Percentiles rank a stretch among this genome's conserved stretches.
Conservation (phyloP, 495 filamentous ascomycete genomes). For the Viridothelium virens region DNA sequence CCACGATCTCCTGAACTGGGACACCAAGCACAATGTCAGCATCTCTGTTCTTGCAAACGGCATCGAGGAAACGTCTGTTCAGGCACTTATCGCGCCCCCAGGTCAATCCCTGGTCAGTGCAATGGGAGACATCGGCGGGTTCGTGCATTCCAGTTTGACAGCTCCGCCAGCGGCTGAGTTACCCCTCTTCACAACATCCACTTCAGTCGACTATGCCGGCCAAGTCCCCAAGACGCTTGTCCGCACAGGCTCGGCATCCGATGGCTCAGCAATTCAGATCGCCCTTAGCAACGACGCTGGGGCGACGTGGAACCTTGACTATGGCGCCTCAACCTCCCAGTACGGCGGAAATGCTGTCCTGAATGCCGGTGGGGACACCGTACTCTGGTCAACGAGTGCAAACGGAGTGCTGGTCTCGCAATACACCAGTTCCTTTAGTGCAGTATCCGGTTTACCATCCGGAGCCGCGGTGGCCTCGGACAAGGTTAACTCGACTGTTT, state of each 20-base stretch:
- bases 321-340: conserved; percentile 38
- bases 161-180: conserved; percentile 43
- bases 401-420: conserved; percentile 40
- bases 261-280: conserved; percentile 32
- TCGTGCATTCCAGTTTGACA: conserved; percentile 41
- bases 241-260: conserved; percentile 43
- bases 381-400: conserved; percentile 42
- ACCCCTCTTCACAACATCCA: conserved; percentile 44
- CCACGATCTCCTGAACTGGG: conserved; percentile 35
- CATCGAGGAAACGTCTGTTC: conserved; percentile 52
- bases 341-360: conserved; percentile 45
- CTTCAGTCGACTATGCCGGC: conserved; percentile 51
- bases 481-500: conserved; percentile 44
- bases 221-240: conserved; percentile 46
- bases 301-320: conserved; percentile 42
- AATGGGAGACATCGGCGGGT: conserved; percentile 53
- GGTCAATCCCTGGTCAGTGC: conserved; percentile 49
- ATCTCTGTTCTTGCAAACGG: conserved; percentile 49
- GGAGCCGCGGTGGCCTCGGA: conserved; percentile 45
- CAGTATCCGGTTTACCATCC: conserved; percentile 40
- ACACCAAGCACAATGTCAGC: conserved; percentile 43
- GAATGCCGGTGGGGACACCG: conserved; percentile 46
- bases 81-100: conserved; percentile 45
- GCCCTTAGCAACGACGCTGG: conserved; percentile 31
- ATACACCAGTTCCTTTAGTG: conserved; percentile 37